A percentile compares a stretch with the other conserved stretches of the same genome.
Evolutionary conservation across 1,284 basidiomycete genomes (phyloP).

Genomic region (Taiwanofungus camphoratus): DNA sequence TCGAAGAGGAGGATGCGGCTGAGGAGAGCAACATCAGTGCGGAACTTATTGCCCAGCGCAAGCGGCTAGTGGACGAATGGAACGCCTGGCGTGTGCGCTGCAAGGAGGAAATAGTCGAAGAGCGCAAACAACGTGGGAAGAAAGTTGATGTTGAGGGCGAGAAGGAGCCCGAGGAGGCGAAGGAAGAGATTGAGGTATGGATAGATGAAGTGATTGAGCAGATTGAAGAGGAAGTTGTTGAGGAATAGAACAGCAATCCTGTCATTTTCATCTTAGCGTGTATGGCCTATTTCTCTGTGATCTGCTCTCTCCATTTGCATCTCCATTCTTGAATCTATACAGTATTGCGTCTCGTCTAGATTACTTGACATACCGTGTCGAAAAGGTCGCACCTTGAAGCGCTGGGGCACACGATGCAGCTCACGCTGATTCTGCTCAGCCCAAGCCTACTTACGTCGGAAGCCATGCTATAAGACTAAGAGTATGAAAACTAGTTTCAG

Average conservation of each 20-base stretch:
- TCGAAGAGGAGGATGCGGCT: constrained; percentile 96
- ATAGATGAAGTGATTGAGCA: constrained; percentile 90
- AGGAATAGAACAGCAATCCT: constrained; percentile 25
- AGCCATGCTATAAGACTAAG: no score
- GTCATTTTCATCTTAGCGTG: background rate
- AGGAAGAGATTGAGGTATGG: constrained; percentile 88
- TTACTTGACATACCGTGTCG: background rate
- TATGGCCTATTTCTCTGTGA: background rate
- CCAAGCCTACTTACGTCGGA: no score
- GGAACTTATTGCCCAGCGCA: constrained; percentile 87
- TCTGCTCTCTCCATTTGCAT: background rate
- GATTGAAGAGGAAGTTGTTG: constrained; percentile 73
- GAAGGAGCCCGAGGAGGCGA: constrained; percentile 51
- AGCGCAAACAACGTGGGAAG: constrained; percentile 33
- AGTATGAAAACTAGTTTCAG: no score
- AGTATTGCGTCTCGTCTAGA: background rate
- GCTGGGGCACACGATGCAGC: background rate
- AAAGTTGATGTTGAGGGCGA: constrained; percentile 29
- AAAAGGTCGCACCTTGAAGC: background rate
- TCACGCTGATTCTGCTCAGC: no score
- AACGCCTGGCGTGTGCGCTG: constrained; percentile 84
- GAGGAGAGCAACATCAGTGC: constrained; percentile 94
- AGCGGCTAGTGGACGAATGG: constrained; percentile 96
- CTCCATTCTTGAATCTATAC: background rate
- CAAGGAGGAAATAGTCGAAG: constrained; percentile 55